Evolutionary conservation across 495 filamentous ascomycete species (phyloP).

Genomic region (Cudoniella acicularis): DNA sequence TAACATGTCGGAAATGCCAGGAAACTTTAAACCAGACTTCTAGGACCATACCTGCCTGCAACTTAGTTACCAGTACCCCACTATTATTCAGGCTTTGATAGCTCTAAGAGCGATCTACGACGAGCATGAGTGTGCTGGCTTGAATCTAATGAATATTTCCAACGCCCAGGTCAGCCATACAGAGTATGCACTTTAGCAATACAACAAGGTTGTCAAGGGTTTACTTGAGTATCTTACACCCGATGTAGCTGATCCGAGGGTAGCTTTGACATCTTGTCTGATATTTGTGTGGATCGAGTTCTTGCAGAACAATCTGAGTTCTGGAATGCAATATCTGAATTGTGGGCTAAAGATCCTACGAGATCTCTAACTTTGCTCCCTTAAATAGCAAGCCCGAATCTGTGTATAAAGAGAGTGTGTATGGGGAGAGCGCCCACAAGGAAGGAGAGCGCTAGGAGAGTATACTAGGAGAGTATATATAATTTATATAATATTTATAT

Average conservation of each 20-base stretch:
- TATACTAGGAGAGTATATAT: too few species aligned
- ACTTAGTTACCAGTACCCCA: conserved; percentile 38
- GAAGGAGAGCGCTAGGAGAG: too few species aligned
- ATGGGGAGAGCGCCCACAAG: too few species aligned
- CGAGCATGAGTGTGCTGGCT: neutral
- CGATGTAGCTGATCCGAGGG: neutral
- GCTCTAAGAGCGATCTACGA: conserved; percentile 25
- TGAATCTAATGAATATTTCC: neutral
- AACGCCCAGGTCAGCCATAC: neutral
- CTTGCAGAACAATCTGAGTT: too few species aligned
- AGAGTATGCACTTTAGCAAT: neutral
- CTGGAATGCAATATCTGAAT: too few species aligned
- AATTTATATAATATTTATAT: too few species aligned
- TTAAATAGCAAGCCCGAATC: too few species aligned
- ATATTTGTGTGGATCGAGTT: conserved; percentile 54
- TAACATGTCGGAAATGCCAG: conserved; percentile 38
- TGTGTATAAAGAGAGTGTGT: too few species aligned
- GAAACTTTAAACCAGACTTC: conserved; percentile 40
- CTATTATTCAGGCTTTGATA: conserved; percentile 44
- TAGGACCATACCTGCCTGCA: conserved; percentile 48
- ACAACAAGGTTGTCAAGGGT: neutral
- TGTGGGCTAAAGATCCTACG: too few species aligned
- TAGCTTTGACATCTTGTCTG: conserved; percentile 49
- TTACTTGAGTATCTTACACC: neutral
- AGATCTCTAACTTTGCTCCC: too few species aligned